Percentiles rank a stretch among this genome's conserved stretches.
Conservation (phyloP, 1,139 yeast species). For the Kodamaea sp. region DNA sequence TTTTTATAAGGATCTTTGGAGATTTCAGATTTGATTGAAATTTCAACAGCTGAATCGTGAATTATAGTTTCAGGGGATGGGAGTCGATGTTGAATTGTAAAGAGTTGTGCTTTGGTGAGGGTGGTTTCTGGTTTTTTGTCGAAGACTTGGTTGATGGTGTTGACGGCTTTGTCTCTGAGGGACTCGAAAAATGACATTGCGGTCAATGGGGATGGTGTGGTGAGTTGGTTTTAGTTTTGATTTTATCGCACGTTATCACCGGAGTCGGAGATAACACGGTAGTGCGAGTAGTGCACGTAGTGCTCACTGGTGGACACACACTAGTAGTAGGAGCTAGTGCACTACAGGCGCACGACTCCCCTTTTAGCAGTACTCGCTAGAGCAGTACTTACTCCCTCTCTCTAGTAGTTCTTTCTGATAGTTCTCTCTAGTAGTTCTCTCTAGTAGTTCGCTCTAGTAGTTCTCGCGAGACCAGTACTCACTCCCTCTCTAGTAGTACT, state of each 20-base stretch:
- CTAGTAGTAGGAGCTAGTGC: no score
- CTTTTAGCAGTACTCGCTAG: no score
- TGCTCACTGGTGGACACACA: not conserved
- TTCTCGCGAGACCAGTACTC: no score
- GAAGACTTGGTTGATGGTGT: constrained; percentile 39
- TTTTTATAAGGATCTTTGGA: constrained; percentile 25
- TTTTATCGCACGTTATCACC: not conserved
- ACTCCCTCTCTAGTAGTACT: no score
- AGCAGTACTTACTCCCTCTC: no score
- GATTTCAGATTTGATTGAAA: constrained; percentile 47
- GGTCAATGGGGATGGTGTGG: not conserved
- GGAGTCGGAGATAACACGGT: constrained; percentile 1
- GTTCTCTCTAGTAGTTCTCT: no score
- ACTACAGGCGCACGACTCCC: no score
- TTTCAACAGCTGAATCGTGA: constrained; percentile 67
- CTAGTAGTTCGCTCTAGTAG: no score
- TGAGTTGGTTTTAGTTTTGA: not conserved
- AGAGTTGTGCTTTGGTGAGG: constrained; percentile 62
- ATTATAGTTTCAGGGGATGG: constrained; percentile 69
- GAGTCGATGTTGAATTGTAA: constrained; percentile 60
- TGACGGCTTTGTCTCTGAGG: constrained; percentile 22
- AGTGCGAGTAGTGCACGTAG: not conserved
- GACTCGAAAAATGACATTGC: constrained; percentile 26
- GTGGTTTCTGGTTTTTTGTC: constrained; percentile 34
- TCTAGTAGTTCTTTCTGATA: no score